These are phyloP conservation scores for Neurospora tetraspora DNA, from an alignment of 495 filamentous ascomycete species.

Conservation along the genomic window DNA sequence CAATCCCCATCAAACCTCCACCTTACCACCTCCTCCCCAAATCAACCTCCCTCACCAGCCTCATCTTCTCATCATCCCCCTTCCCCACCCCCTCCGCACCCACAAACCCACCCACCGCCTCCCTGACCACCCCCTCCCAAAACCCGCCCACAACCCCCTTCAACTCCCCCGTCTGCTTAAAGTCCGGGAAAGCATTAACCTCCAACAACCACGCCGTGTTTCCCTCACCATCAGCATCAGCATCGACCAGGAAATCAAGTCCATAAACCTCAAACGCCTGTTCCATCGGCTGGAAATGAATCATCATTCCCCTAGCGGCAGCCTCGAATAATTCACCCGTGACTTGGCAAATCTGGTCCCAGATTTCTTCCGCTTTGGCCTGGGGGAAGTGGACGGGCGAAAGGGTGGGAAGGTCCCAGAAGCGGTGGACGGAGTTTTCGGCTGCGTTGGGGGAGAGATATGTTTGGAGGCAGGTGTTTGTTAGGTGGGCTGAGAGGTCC, in stretches of 20 bases:
- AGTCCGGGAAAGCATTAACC: conserved; percentile 96
- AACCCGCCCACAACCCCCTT: conserved; percentile 61
- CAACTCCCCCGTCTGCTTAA: conserved; percentile 75
- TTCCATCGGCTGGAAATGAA: conserved; percentile 83
- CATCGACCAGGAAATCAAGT: conserved; percentile 80
- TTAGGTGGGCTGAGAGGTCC: too few relatives aligned
- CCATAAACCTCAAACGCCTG: conserved; percentile 91
- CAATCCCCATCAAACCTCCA: too few relatives aligned
- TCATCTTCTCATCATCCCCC: conserved; percentile 18
- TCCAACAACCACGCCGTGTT: conserved; percentile 62
- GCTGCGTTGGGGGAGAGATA: conserved; percentile 87
- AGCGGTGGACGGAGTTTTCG: conserved; percentile 41
- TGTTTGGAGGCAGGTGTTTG: conserved; percentile 73
- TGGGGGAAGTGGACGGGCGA: conserved; percentile 24
- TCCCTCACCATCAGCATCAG: conserved; percentile 17
- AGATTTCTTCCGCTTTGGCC: conserved; percentile 43
- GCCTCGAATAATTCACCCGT: conserved; percentile 76
- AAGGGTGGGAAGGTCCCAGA: conserved; percentile 51
- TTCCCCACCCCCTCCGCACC: conserved; percentile 5
- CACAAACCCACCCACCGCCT: conserved; percentile 42
- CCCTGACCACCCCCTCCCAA: conserved; percentile 60
- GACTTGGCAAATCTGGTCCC: conserved; percentile 58
- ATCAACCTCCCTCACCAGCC: conserved; percentile 23
- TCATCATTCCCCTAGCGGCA: conserved; percentile 66
- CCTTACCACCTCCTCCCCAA: conserved; percentile 20